phyloP scores from a whole-genome alignment of 2,329 filamentous ascomycete genomes.

The Zopfia rhizophila region DNA sequence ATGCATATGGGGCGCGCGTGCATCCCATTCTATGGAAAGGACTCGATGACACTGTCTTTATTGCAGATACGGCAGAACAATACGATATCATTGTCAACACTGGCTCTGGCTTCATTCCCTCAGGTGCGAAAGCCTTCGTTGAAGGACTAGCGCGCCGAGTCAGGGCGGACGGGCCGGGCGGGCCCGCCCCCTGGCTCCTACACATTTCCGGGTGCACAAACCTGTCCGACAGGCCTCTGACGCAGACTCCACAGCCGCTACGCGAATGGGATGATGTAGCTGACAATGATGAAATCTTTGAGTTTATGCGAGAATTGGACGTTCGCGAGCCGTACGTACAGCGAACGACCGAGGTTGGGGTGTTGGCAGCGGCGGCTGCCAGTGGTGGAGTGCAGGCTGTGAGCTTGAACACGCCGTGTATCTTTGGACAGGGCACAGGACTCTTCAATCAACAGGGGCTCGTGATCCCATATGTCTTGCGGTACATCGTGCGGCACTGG shows the following conservation, averaged over 20 bases:
- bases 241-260: conserved; percentile 10
- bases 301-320: conserved; percentile 20
- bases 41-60: conserved; percentile 19
- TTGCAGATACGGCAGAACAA: conserved; percentile 20
- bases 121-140: conserved; percentile 25
- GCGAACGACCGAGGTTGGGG: conserved; percentile 24
- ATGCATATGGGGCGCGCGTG: conserved; percentile 19
- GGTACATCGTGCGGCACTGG: conserved; percentile 27
- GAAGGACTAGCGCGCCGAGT: conserved; percentile 25
- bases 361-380: conserved; percentile 18
- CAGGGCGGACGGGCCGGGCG: conserved; percentile 9
- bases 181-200: conserved; percentile 22
- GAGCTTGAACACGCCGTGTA: conserved; percentile 25
- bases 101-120: conserved; percentile 24
- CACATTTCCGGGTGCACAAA: conserved; percentile 30
- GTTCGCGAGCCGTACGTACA: conserved; percentile 20
- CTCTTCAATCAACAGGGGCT: conserved; percentile 25
- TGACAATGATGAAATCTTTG: conserved; percentile 18
- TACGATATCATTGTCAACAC: conserved; percentile 31
- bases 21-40: conserved; percentile 22
- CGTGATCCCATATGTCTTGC: conserved; percentile 25
- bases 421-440: conserved; percentile 30
- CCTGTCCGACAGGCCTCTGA: conserved; percentile 18
- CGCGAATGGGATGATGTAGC: conserved; percentile 28
- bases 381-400: conserved; percentile 25